Conservation (phyloP, 1,139 yeast species). For the Meyerozyma athensensis region DNA sequence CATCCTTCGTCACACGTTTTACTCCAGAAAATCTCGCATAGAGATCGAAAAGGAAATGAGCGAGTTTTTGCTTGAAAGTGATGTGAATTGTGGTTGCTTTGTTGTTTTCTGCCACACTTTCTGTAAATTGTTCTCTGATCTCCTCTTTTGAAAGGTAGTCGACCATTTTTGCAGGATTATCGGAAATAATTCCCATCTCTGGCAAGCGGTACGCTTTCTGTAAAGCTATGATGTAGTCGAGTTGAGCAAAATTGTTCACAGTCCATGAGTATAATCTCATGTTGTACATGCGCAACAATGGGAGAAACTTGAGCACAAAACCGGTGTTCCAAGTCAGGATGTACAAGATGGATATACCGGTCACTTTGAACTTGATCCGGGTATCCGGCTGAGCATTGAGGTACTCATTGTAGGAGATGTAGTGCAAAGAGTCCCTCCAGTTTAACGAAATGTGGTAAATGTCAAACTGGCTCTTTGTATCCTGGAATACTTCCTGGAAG, state of each 20-base stretch:
- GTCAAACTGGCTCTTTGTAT: conserved; percentile 24
- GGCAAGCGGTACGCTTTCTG: conserved; percentile 22
- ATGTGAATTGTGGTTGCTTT: conserved; percentile 15
- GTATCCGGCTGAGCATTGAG: conserved; percentile 20
- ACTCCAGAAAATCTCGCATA: conserved; percentile 14
- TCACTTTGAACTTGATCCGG: conserved; percentile 20
- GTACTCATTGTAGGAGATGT: conserved; percentile 34
- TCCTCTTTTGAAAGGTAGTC: conserved; percentile 11
- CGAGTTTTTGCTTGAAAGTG: conserved; percentile 19
- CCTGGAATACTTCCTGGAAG: conserved; percentile 25
- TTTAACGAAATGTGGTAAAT: conserved; percentile 32
- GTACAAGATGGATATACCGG: conserved; percentile 39
- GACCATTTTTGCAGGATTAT: conserved; percentile 46
- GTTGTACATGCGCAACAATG: conserved; percentile 34
- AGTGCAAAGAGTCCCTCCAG: conserved; percentile 33
- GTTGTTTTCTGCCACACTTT: conserved; percentile 7
- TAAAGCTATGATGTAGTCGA: conserved; percentile 35
- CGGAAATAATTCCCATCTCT: conserved; percentile 57
- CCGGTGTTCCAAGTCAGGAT: conserved; percentile 36
- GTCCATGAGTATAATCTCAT: conserved; percentile 79
- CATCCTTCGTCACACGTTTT: conserved; percentile 18
- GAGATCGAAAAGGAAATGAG: conserved; percentile 14
- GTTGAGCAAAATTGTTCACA: conserved; percentile 51
- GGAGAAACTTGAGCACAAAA: conserved; percentile 34
- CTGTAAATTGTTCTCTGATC: conserved; percentile 9